A percentile compares a stretch with the other conserved stretches of the same genome.
phyloP scores from a whole-genome alignment of 352 stramenopile species.

The Pythium grandisporangium region DNA sequence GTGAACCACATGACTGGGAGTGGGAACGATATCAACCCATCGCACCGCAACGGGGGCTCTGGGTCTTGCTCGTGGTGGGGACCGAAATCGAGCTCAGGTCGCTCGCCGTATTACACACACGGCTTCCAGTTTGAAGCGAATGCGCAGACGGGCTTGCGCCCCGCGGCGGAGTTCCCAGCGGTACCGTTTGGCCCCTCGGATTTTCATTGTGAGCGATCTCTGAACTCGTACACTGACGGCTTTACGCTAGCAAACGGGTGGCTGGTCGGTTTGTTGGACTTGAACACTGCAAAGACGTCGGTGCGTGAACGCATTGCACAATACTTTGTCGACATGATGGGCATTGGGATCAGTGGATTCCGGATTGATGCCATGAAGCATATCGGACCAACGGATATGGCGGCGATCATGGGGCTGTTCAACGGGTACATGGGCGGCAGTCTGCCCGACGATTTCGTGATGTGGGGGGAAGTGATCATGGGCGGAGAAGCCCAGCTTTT shows the following conservation, averaged over 20 bases:
- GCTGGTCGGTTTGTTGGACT: conserved; percentile 3
- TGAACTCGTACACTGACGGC: conserved; percentile 27
- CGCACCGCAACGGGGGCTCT: conserved; percentile 7
- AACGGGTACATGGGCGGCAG: conserved; percentile 50
- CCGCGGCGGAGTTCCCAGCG: conserved; percentile 45
- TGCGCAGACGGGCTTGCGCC: conserved; percentile 28
- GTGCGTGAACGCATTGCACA: conserved; percentile 27
- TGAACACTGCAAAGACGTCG: neutral
- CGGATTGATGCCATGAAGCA: conserved; percentile 61
- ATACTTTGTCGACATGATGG: conserved; percentile 63
- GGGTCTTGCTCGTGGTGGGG: conserved; percentile 10
- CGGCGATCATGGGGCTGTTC: conserved; percentile 20
- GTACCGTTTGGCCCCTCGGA: conserved; percentile 45
- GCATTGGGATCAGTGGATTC: conserved; percentile 59
- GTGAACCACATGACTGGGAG: conserved; percentile 17
- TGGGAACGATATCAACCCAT: conserved; percentile 12
- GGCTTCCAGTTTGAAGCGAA: conserved; percentile 29
- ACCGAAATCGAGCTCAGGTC: conserved; percentile 10
- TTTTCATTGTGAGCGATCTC: conserved; percentile 47
- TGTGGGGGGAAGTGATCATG: conserved; percentile 41
- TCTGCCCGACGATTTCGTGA: conserved; percentile 46
- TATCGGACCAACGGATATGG: conserved; percentile 14
- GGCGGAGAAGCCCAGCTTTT: conserved; percentile 14
- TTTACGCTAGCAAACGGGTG: conserved; percentile 31
- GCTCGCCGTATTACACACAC: conserved; percentile 20